Evolutionary conservation across 2,329 filamentous ascomycete species (phyloP).

Genomic region (Botrytis pseudocinerea): DNA sequence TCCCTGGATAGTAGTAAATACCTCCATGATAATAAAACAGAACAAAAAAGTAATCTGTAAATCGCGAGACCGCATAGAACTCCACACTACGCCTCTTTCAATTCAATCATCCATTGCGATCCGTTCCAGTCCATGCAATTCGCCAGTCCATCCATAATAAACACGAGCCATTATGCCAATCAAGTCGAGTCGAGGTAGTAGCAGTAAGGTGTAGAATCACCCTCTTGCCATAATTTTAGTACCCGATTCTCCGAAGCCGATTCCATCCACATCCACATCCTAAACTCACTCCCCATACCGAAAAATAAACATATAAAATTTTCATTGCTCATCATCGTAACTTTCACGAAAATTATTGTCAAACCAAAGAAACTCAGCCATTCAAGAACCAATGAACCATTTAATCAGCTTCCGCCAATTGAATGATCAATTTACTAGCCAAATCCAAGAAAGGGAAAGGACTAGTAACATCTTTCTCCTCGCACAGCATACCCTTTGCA

Average conservation of each 20-base stretch:
- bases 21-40: not conserved
- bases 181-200: not conserved
- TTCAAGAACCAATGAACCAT: not conserved
- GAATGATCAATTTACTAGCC: constrained; percentile 87
- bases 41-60: not conserved
- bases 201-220: constrained; percentile 5
- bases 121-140: not conserved
- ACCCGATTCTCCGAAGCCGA: not conserved
- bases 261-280: not conserved
- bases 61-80: not conserved
- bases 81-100: not conserved
- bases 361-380: not conserved
- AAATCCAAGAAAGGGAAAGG: constrained; percentile 96
- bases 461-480: constrained; percentile 93
- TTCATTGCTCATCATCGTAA: constrained; percentile 3
- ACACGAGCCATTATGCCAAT: not conserved
- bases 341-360: not conserved
- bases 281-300: not conserved
- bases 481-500: constrained; percentile 68
- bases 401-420: constrained; percentile 78
- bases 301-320: constrained; percentile 1
- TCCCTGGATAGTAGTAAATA: not conserved
- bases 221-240: too few species aligned
- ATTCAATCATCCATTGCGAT: not conserved
- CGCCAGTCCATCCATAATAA: not conserved